Evolutionary conservation across 768 basidiomycete genomes (phyloP).

Genomic region (Boletus subparvulus): DNA sequence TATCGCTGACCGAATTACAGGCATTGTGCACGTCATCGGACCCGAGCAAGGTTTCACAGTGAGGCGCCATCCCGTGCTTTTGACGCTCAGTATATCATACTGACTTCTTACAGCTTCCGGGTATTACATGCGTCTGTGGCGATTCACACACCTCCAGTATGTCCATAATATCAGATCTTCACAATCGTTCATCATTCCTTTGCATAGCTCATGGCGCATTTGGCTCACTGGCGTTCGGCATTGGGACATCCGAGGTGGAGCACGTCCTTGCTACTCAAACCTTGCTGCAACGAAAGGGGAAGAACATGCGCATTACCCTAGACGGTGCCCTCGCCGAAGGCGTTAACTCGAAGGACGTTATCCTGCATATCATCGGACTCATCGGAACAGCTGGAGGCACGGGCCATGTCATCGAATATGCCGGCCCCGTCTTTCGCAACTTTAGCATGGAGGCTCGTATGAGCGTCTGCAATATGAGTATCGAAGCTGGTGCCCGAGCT

Average conservation of each 20-base stretch:
- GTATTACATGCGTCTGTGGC: conserved; percentile 84
- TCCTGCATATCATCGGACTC: conserved; percentile 85
- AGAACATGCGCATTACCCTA: conserved; percentile 91
- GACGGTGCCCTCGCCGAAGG: conserved; percentile 80
- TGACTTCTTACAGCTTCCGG: conserved; percentile 52
- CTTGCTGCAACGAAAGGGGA: conserved; percentile 80
- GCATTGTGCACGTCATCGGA: conserved; percentile 86
- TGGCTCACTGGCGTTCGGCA: conserved; percentile 89
- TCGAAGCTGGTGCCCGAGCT: conserved; percentile 89
- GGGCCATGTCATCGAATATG: conserved; percentile 88
- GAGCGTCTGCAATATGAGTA: conserved; percentile 94
- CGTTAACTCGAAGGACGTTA: conserved; percentile 87
- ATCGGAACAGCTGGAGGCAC: conserved; percentile 95
- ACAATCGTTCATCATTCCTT: conserved; percentile 1
- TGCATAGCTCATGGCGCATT: conserved; percentile 82
- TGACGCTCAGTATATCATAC: not conserved
- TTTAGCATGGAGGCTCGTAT: conserved; percentile 91
- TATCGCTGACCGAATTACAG: conserved; percentile 38
- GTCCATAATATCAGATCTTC: conserved; percentile 26
- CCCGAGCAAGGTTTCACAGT: conserved; percentile 93
- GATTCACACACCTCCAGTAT: conserved; percentile 91
- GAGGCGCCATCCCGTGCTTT: conserved; percentile 16
- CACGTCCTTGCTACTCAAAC: conserved; percentile 94
- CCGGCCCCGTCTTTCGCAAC: conserved; percentile 81
- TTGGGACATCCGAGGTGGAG: conserved; percentile 92